Evolutionary conservation across 2,329 filamentous ascomycete species (phyloP), one percentile per base, ranked within the genome.

Genomic region (Colletotrichum lentis): DNA sequence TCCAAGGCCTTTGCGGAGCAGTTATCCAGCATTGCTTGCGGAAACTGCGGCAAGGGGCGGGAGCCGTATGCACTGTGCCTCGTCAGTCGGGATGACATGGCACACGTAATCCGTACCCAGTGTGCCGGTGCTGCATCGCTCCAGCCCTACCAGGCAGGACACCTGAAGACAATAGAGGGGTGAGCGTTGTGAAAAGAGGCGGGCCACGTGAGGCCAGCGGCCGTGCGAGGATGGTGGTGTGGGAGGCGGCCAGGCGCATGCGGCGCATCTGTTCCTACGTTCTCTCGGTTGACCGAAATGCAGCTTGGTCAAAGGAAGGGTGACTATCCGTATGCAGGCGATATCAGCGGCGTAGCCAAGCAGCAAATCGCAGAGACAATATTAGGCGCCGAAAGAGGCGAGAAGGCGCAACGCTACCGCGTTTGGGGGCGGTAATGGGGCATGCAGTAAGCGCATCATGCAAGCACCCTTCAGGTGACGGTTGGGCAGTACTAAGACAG

Each of bases 91-190:
- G 35, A 41, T 60, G 18, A 47, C 55, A 54, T 35, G 44, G 44
- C 44, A 37, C 16, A 14, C 18, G 37, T 18, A 20, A 18, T 20
- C 39, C 5, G 31, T n/a, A 52, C 31, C 54, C 55, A 18, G 47
- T 49, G 41, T 52, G 16, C 37, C n/a, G 56, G 49, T 24, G 52
- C 8, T 64, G 57, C 49, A 39, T 61, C 31, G 31, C 50, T 20
- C 31, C 63, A 66, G 63, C 63, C 56, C 63, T 66, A 66, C 63
- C 50, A 62, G 63, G 63, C 57, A 66, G 37, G 12, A 22, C 22
- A 52, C 16, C 57, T 39, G 18, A 55, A 35, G 57, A 50, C 24
- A 49, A 37, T 35, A 20, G 11, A 22, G 37, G 18, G 18, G 53
- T 22, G 24, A 11, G 16, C n/a, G 14, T n/a, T 20, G 27, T 55